Base-by-base conservation (phyloP, 257 asterid species). In the Mitragyna speciosa region DNA sequence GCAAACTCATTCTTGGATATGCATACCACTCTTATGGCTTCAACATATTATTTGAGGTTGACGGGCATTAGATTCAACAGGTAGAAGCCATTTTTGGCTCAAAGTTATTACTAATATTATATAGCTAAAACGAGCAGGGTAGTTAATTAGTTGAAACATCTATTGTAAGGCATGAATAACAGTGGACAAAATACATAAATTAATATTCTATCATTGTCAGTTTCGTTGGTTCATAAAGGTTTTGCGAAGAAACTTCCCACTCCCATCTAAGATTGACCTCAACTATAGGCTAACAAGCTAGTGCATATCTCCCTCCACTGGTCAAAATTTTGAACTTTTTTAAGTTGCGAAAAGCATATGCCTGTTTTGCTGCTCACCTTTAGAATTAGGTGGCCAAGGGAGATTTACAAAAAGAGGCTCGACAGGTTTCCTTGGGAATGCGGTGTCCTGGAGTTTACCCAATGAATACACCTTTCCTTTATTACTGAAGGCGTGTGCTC, bases 401-500 rank as follows among this genome's bases (percentile, higher is more conserved):
- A 31, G 79, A 41, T 54, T 69, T 76, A 36, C 88, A 79, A 70
- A 84, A 82, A 73, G 88, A 90, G 59, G 90, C 92, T 59, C 4
- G 86, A 3, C 65, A 79, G 59, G 84, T 77, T 83, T 93, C 87
- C 70, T 80, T 88, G 10, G 86, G 67, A 69, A 89, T 93, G 95
- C 90, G 94, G 70, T 85, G 87, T 17, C 78, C 75, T 77, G 90
- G 88, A 43, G 80, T 72, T 81, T 17, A 51, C 89, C 98, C 28
- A 80, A 92, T 51, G 94, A 90, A 73, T 84, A 88, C 72, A 94
- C 95, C 24, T 91, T 89, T 84, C 97, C 95, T 31, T 88, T 90
- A 78, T 63, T 90, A 3, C 88, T 94, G 81, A 94, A 90, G 76
- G 88, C 91, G 6, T 89, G 94, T 78, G 84, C 96, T 54, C 85